Evolutionary conservation across 345 rosid genomes (phyloP).

Genomic region (Hypericum perforatum): DNA sequence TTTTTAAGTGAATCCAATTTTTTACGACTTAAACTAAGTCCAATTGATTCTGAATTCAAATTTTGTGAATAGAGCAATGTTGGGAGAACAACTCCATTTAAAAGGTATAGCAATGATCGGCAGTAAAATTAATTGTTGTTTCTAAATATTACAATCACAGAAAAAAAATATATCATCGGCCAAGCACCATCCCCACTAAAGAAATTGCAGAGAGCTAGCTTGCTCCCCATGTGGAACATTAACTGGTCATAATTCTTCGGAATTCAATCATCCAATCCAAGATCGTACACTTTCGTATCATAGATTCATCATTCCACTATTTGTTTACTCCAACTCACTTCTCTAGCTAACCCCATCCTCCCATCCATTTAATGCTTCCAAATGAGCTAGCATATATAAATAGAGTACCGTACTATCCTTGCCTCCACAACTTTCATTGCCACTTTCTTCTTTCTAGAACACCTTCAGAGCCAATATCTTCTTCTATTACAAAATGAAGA

Average conservation of each 20-base stretch:
- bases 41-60: too few species aligned
- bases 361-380: slow-evolving; percentile 37
- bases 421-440: too few species aligned
- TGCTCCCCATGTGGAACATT: background rate
- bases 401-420: too few species aligned
- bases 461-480: background rate
- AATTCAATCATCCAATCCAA: slow-evolving; percentile 14
- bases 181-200: slow-evolving; percentile 19
- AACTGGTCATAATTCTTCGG: background rate
- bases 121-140: too few species aligned
- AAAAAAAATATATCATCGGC: too few species aligned
- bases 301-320: too few species aligned
- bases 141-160: too few species aligned
- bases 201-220: background rate
- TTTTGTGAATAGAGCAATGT: too few species aligned
- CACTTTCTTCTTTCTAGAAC: slow-evolving; percentile 4
- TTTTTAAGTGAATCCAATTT: too few species aligned
- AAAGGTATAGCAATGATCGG: too few species aligned
- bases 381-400: background rate
- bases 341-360: slow-evolving; percentile 12
- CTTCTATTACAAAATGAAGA: slow-evolving; percentile 24
- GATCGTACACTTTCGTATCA: slow-evolving; percentile 60
- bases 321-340: background rate
- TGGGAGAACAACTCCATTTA: too few species aligned
- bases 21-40: too few species aligned